Base-by-base conservation (phyloP, 106 monocot species). In the Posidonia australis region DNA sequence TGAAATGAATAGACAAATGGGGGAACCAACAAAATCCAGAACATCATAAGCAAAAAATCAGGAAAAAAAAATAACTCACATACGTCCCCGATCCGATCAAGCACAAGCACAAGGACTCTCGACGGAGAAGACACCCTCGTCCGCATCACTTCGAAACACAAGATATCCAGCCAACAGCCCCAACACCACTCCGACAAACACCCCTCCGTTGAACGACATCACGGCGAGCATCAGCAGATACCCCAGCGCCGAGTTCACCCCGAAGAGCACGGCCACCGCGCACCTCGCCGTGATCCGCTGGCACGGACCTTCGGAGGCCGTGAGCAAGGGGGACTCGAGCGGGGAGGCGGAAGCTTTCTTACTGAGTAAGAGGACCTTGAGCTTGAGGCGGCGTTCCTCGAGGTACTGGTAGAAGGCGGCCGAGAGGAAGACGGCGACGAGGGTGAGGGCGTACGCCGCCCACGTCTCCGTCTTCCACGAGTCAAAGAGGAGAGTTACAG, bases 151-250 rank as follows among this genome's bases (percentile, higher is more conserved):
- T 47, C 90, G 62, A 67, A 89, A 94, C n/a, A 67, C 55, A 11
- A 82, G 54, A 63, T 94, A 90, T n/a, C 94, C 90, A 17, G 58
- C 42, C 21, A 79, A 58, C 12, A 94, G 67, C 46, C 94, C 89
- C 5, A 80, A 58, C 0, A 86, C 77, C 14, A 75, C 67, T 19
- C 82, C 77, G 45, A 86, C 18, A 58, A 94, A 84, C 24, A 94
- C 89, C 5, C 90, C 94, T 41, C 69, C 79, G 65, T 94, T 94
- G 75, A 84, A 94, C 46, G 94, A 94, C 94, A 94, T 94, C 28
- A 94, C 86, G 56, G 86, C 83, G 32, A 94, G 86, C 94, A 94
- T 94, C 57, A 94, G 79, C 51, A 94, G 68, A 79, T 94, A 90
- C 31, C 90, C 94, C 48, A 94, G 65, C 23, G 82, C 86, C 12